Conservation (phyloP, 2,329 filamentous ascomycete genomes). For the Trichophyton simii region DNA sequence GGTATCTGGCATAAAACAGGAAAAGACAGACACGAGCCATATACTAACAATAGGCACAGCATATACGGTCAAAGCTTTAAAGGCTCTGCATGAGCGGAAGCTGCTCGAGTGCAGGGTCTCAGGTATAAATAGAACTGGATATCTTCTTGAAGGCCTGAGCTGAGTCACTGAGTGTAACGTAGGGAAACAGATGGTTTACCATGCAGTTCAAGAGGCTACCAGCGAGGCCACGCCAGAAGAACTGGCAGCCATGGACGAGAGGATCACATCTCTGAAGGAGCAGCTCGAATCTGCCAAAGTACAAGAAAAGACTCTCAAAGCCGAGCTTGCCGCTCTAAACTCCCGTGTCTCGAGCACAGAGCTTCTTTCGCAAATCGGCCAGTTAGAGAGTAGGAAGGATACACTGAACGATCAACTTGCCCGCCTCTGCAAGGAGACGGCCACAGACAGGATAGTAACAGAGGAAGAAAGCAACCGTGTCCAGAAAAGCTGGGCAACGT, state of each 20-base stretch:
- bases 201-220: constrained; percentile 41
- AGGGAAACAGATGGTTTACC: constrained; percentile 53
- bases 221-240: constrained; percentile 38
- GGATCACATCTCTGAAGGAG: constrained; percentile 36
- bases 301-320: constrained; percentile 39
- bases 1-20: constrained; percentile 19
- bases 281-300: constrained; percentile 34
- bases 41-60: constrained; percentile 25
- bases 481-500: constrained; percentile 36
- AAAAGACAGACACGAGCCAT: too few species aligned
- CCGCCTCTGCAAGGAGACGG: constrained; percentile 27
- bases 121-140: constrained; percentile 26
- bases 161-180: not conserved
- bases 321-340: constrained; percentile 35
- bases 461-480: constrained; percentile 37
- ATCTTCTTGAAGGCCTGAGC: not conserved
- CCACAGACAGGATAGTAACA: constrained; percentile 30
- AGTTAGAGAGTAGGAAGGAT: constrained; percentile 35
- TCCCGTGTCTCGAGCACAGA: constrained; percentile 40
- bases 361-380: constrained; percentile 33
- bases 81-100: constrained; percentile 49
- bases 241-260: constrained; percentile 38
- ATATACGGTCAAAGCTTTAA: constrained; percentile 47
- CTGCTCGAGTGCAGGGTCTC: constrained; percentile 46
- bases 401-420: constrained; percentile 31